A percentile compares a stretch with the other conserved stretches of the same genome.
These are phyloP conservation scores for Aechmea fasciata DNA, from an alignment of 176 grass and related monocot genomes.

Conservation along the genomic window DNA sequence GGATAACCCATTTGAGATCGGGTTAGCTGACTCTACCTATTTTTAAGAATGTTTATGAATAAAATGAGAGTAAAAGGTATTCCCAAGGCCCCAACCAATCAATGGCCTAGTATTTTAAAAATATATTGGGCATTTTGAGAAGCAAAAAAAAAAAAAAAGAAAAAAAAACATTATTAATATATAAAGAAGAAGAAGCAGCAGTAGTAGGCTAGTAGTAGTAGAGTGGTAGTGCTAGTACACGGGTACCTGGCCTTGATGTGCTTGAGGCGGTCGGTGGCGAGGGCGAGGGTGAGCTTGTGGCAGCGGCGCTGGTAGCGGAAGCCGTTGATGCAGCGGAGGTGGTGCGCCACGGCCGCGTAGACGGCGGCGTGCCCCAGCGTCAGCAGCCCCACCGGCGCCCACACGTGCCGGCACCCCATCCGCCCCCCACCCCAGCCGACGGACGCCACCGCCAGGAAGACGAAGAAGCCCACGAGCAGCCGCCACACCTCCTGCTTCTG, in stretches of 20 bases:
- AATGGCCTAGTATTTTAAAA: no score
- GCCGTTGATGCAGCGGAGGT: slow-evolving; percentile 89
- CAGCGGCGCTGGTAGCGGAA: slow-evolving; percentile 83
- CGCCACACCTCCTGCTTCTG: slow-evolving; percentile 99
- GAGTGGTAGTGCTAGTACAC: not conserved
- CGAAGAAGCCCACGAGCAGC: slow-evolving; percentile 86
- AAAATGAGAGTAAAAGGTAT: no score
- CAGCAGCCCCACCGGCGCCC: slow-evolving; percentile 70
- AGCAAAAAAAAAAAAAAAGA: no score
- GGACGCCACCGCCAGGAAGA: slow-evolving; percentile 60
- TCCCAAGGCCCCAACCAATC: no score
- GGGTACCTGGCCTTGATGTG: slow-evolving; percentile 46
- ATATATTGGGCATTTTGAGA: no score
- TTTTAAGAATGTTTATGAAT: no score
- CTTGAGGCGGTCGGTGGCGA: slow-evolving; percentile 69
- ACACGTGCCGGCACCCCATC: slow-evolving; percentile 78
- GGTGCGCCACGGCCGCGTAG: slow-evolving; percentile 86
- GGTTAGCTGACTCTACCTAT: no score
- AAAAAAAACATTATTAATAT: no score
- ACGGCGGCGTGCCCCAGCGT: slow-evolving; percentile 79
- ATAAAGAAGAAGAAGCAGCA: no score
- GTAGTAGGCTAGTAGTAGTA: no score
- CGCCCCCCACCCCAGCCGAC: slow-evolving; percentile 10
- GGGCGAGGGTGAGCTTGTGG: slow-evolving; percentile 91
- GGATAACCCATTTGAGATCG: no score